Conservation (phyloP, 1,284 basidiomycete species). For the Flammula alnicola region DNA sequence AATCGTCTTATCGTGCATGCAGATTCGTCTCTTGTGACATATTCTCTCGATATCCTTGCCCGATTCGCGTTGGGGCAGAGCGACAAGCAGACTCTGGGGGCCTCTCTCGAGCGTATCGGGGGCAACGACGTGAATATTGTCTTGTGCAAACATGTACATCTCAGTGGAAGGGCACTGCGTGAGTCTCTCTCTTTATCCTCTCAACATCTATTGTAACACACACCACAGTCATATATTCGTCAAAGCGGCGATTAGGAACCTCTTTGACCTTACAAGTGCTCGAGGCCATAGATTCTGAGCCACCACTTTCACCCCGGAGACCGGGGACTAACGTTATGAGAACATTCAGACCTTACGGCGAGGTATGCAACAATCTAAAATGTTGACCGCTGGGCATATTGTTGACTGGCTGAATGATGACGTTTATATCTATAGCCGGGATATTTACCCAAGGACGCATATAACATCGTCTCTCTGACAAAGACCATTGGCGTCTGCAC, state of each 20-base stretch:
- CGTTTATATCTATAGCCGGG: conserved; percentile 49
- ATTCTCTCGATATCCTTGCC: conserved; percentile 70
- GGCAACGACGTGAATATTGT: conserved; percentile 54
- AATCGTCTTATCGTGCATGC: conserved; percentile 71
- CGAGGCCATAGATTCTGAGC: conserved; percentile 54
- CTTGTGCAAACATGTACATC: conserved; percentile 60
- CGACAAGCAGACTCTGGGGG: conserved; percentile 49
- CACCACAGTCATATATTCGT: conserved; percentile 64
- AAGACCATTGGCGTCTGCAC: conserved; percentile 70
- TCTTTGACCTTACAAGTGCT: conserved; percentile 48
- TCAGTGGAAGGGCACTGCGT: conserved; percentile 60
- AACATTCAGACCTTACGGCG: conserved; percentile 64
- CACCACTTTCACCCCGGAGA: conserved; percentile 40
- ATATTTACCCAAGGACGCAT: conserved; percentile 70
- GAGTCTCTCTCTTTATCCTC: conserved; percentile 23
- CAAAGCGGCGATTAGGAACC: conserved; percentile 63
- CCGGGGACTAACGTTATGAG: conserved; percentile 25
- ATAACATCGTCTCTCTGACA: conserved; percentile 58
- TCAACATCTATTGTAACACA: not conserved
- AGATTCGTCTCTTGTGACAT: conserved; percentile 61
- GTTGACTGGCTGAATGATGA: not conserved
- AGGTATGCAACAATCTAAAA: too few species aligned
- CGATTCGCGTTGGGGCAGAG: conserved; percentile 56
- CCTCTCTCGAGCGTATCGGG: conserved; percentile 61
- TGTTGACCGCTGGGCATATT: too few species aligned